These are phyloP conservation scores for Xylaria polymorpha DNA, from an alignment of 2,329 filamentous ascomycete genomes.

Conservation along the genomic window DNA sequence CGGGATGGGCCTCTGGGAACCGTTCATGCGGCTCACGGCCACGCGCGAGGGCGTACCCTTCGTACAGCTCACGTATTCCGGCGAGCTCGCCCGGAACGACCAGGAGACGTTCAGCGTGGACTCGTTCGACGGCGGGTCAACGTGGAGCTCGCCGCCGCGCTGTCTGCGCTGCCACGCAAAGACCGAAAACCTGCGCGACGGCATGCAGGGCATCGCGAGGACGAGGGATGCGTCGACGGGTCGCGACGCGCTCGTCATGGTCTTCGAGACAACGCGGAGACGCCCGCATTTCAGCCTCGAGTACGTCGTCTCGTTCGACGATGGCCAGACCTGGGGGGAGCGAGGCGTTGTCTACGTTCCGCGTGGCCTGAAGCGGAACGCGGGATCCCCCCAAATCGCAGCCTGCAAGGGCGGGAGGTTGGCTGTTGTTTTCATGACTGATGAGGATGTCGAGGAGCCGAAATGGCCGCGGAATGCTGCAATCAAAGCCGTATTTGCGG, in stretches of 20 bases:
- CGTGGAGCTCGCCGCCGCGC: slow-evolving; percentile 55
- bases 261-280: slow-evolving; percentile 59
- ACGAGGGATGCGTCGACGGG: slow-evolving; percentile 43
- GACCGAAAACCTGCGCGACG: slow-evolving; percentile 54
- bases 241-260: slow-evolving; percentile 55
- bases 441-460: slow-evolving; percentile 54
- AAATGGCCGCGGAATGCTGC: slow-evolving; percentile 56
- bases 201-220: slow-evolving; percentile 58
- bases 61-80: slow-evolving; percentile 59
- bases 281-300: slow-evolving; percentile 56
- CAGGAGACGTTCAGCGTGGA: slow-evolving; percentile 62
- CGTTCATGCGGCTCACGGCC: slow-evolving; percentile 56
- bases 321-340: slow-evolving; percentile 54
- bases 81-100: slow-evolving; percentile 58
- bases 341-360: slow-evolving; percentile 57
- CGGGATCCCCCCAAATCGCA: slow-evolving; percentile 59
- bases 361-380: slow-evolving; percentile 52
- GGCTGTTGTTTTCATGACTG: slow-evolving; percentile 60
- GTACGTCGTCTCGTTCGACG: slow-evolving; percentile 59
- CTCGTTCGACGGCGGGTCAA: slow-evolving; percentile 56
- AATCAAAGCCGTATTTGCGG: slow-evolving; percentile 56
- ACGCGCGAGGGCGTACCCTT: slow-evolving; percentile 47
- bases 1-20: slow-evolving; percentile 62
- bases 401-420: slow-evolving; percentile 54
- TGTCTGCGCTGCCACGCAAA: slow-evolving; percentile 54